phyloP scores from a whole-genome alignment of 345 rosid species.

The Eucalyptus curtisii region DNA sequence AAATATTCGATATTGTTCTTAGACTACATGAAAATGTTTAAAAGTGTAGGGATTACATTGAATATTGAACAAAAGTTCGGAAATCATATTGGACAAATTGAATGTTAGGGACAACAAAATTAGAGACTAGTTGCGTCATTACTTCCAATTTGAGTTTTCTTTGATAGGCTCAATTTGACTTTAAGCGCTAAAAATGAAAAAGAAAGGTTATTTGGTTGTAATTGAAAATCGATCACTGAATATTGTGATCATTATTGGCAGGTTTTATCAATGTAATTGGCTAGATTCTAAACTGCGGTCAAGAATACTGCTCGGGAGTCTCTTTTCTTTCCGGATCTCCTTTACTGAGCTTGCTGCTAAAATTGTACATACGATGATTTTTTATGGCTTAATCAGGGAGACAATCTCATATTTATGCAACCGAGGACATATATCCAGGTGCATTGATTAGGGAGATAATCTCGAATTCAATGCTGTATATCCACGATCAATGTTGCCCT shows the following conservation, averaged over 20 bases:
- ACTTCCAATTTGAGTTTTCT: not conserved
- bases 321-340: not conserved
- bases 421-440: not conserved
- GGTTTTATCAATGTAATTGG: not conserved
- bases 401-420: not conserved
- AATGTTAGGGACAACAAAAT: rapidly evolving
- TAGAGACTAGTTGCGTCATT: rapidly evolving
- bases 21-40: not conserved
- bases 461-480: not conserved
- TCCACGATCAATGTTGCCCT: not conserved
- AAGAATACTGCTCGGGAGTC: not conserved
- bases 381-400: not conserved
- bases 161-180: not conserved
- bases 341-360: not conserved
- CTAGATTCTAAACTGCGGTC: not conserved
- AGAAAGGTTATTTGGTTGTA: not conserved
- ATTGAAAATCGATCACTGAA: not conserved
- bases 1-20: rapidly evolving
- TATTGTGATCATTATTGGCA: not conserved
- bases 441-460: not conserved
- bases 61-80: rapidly evolving
- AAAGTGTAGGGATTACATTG: not conserved
- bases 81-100: not conserved
- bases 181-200: not conserved
- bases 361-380: not conserved